Evolutionary conservation across 176 grass and related monocot species (phyloP), one percentile per base, ranked within the genome.

Genomic region (Sorghum bicolor): DNA sequence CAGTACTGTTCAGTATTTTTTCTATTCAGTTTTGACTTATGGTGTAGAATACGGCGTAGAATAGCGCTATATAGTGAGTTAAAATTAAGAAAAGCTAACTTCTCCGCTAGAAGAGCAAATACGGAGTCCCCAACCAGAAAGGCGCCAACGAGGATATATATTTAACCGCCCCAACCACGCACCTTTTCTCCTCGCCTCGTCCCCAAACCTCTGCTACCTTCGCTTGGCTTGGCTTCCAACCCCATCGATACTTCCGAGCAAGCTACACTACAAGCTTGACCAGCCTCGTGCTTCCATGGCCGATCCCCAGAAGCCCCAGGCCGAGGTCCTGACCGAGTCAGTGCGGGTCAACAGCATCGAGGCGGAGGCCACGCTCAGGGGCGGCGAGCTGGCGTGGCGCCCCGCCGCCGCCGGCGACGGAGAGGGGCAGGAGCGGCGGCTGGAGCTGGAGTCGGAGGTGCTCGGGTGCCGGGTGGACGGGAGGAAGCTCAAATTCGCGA

Each of bases 381-480:
- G 81, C 70, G 87, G 84, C 7, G 87, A 92, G 77, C 90, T 98
- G 61, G n/a, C 72, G 34, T 98, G 95, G 95, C 66, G 84, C 34
- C 48, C 86, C 71, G 36, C 33, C 25, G 53, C 12, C 26, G 60
- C 34, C 38, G 92, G 70, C 39, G 4, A 22, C 71, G 71, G 25
- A 25, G 41, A 47, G 41, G 40, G 37, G 8, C 87, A 55, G n/a
- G 72, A 37, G 62, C 45, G 55, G 79, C 65, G 82, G 50, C 79
- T 98, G 36, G 80, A 79, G 52, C 81, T 98, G 67, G 92, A 94
- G 28, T 78, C 89, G 7, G 90, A 95, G 30, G 85, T 95, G 2
- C 74, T 98, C 72, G 95, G 92, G 11, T 78, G 91, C 31, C 78
- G 75, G 72, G 74, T 83, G 34, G 87, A 92, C 5, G 90, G 89